Conservation (phyloP, 768 basidiomycete species). For the Suillus alpinus region DNA sequence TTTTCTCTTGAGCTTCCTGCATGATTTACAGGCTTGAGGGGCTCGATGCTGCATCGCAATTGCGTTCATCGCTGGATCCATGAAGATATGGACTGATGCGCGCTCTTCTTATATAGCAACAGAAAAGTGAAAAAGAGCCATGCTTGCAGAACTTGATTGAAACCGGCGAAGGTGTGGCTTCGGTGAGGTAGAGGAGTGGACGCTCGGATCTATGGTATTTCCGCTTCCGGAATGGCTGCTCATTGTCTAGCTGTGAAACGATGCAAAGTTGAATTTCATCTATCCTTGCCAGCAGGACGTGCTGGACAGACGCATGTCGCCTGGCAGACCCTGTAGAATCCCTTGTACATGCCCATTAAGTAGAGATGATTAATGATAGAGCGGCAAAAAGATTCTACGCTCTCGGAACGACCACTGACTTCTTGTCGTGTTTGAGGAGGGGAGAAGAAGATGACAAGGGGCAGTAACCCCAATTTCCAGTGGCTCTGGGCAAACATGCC, state of each 20-base stretch:
- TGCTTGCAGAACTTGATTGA: not conserved
- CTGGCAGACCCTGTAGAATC: conserved; percentile 1
- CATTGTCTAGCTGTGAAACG: not conserved
- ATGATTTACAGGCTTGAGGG: not conserved
- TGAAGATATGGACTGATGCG: not conserved
- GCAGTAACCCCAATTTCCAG: not conserved
- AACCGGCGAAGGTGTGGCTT: not conserved
- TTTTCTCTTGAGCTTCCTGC: conserved; percentile 3
- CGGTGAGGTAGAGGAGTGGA: not conserved
- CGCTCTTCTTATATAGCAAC: not conserved
- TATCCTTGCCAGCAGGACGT: not conserved
- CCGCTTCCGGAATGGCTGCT: not conserved
- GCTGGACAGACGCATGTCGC: not conserved
- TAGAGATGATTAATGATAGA: not conserved
- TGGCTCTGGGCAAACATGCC: not conserved
- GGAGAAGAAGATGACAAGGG: not conserved
- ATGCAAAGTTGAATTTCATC: not conserved
- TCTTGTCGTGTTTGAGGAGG: conserved; percentile 1
- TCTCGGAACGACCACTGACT: not conserved
- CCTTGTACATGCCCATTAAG: not conserved
- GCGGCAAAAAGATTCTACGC: not conserved
- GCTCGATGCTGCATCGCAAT: conserved; percentile 3
- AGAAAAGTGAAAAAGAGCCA: not conserved
- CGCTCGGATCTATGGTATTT: not conserved
- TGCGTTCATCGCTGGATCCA: not conserved